A percentile compares a stretch with the other conserved stretches of the same genome.
Evolutionary conservation across 495 filamentous ascomycete genomes (phyloP).

Genomic region (Friedmanniomyces endolithicus): DNA sequence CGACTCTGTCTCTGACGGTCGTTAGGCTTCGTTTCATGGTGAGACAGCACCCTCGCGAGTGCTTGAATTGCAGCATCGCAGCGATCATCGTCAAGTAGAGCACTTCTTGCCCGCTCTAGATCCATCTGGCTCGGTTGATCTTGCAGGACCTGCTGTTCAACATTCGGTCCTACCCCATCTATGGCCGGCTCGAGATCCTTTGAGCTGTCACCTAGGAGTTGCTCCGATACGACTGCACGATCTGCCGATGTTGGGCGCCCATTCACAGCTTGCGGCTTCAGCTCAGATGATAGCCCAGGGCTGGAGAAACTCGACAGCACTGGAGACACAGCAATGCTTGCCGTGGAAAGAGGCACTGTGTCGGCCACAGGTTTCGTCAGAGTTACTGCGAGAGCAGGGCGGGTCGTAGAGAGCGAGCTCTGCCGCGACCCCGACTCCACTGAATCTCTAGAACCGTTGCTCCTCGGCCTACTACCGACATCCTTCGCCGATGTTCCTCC

Average conservation of each 20-base stretch:
- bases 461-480: conserved; percentile 5
- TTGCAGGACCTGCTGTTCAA: background rate
- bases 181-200: background rate
- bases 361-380: conserved; percentile 2
- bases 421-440: conserved; percentile 15
- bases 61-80: conserved; percentile 14
- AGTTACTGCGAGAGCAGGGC: background rate
- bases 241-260: background rate
- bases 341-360: conserved; percentile 2
- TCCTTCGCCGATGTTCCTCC: conserved; percentile 10
- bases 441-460: conserved; percentile 6
- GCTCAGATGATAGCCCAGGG: background rate
- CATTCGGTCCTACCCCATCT: background rate
- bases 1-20: background rate
- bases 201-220: background rate
- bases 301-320: conserved; percentile 5
- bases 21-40: conserved; percentile 1
- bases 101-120: conserved; percentile 5
- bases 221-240: background rate
- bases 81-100: conserved; percentile 8
- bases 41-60: conserved; percentile 16
- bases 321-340: conserved; percentile 10
- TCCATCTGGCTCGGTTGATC: conserved; percentile 1
- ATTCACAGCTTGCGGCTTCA: background rate
- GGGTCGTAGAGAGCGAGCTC: conserved; percentile 2